Conservation (phyloP, 2,329 filamentous ascomycete genomes). For the Triangularia setosa region DNA sequence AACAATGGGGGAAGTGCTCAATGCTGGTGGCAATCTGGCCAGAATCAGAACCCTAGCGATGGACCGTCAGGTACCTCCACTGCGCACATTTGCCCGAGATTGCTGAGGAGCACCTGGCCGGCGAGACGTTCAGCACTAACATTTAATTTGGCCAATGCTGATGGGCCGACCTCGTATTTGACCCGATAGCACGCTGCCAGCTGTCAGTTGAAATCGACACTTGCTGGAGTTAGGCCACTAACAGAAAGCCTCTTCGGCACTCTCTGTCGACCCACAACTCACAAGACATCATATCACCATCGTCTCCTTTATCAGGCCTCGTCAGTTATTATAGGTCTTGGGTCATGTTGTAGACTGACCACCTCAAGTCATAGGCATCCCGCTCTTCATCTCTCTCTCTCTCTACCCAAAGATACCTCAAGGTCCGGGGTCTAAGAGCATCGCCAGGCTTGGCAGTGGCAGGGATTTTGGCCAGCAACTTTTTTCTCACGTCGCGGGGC, state of each 20-base stretch:
- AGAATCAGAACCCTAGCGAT: constrained; percentile 8
- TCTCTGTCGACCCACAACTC: background rate
- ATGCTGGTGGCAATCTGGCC: constrained; percentile 23
- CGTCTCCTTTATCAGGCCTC: background rate
- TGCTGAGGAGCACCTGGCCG: constrained; percentile 9
- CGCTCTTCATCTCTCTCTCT: too few relatives aligned
- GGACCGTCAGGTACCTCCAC: constrained; percentile 17
- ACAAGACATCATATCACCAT: background rate
- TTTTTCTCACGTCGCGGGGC: background rate
- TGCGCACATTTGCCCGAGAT: constrained; percentile 16
- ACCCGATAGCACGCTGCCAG: background rate
- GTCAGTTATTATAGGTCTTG: background rate
- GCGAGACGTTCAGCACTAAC: constrained; percentile 19
- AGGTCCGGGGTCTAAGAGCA: background rate
- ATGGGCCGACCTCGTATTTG: background rate
- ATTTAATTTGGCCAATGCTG: constrained; percentile 9
- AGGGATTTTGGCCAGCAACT: background rate
- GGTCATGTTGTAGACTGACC: background rate
- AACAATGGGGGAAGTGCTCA: background rate
- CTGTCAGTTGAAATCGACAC: background rate
- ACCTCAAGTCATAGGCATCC: too few relatives aligned
- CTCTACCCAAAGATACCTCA: background rate
- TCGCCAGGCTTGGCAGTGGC: background rate
- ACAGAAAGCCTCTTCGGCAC: background rate
- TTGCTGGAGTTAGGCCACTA: background rate